Evolutionary conservation across 2,329 filamentous ascomycete species (phyloP), one percentile per base, ranked within the genome.

Genomic region (Colletotrichum neosansevieriae): DNA sequence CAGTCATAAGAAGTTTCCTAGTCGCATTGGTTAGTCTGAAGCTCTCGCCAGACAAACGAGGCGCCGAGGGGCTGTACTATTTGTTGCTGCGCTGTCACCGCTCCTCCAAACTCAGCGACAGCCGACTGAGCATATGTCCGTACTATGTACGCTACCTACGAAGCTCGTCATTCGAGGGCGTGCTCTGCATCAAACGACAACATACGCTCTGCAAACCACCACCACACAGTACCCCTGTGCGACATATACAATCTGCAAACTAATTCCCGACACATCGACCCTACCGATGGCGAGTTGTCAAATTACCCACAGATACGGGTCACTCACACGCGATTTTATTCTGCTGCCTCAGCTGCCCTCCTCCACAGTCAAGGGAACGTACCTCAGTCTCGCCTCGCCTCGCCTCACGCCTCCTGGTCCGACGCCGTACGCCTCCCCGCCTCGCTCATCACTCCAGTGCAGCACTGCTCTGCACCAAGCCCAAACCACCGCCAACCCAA

Each of bases 301-400:
- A 38, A 38, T 51, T 57, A 64, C 53, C 64, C 58, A 63, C 51
- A 57, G 58, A 53, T 54, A 64, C 53, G 19, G 64, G 59, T 40
- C 64, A 34, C 38, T 58, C 53, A 13, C 45, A 34, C 64, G 19
- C 36, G 10, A 32, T 34, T 64, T 59, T 42, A 58, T 59, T 68
- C 65, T 68, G 60, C 60, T 68, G 65, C 65, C 65, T 68, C 65
- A 54, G 60, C 53, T 45, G 53, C 60, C 59, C 65, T 67, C 60
- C 65, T 67, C 60, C 65, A 67, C 44, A 38, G 17, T 51, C 42
- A n/a, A 50, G 44, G 44, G 44, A 15, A 59, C 57, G 34, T 50
- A 36, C 44, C 57, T 24, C n/a, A 13, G 32, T 38, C 32, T 36
- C 47, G 12, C 34, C 34, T 50, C 47, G n/a, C 59, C 51, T 63